phyloP scores from a whole-genome alignment of 129 eudicot species.

The Silybum marianum region DNA sequence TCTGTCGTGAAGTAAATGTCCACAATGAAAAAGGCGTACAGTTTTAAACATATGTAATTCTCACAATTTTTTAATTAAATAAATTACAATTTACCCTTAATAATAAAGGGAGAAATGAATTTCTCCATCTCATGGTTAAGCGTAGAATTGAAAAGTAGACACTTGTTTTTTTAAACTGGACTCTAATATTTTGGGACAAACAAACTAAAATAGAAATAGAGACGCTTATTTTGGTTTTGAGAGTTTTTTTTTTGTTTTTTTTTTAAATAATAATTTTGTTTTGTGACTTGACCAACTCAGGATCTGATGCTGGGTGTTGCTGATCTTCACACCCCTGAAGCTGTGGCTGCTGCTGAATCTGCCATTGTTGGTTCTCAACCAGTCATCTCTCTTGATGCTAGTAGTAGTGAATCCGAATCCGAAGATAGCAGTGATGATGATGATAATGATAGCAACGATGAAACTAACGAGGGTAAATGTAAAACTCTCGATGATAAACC shows the following conservation, averaged over 20 bases:
- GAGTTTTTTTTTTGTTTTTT: too few relatives aligned
- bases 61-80: too few relatives aligned
- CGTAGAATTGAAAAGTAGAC: background rate
- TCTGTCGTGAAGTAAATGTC: too few relatives aligned
- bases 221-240: background rate
- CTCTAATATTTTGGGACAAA: background rate
- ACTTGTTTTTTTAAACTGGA: background rate
- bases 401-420: conserved; percentile 31
- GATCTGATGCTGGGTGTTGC: conserved; percentile 93
- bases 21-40: too few relatives aligned
- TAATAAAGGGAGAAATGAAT: too few relatives aligned
- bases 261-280: too few relatives aligned
- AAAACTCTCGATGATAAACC: conserved; percentile 31
- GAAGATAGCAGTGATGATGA: conserved; percentile 55
- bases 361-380: conserved; percentile 67
- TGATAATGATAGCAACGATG: conserved; percentile 13
- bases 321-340: conserved; percentile 90
- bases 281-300: conserved; percentile 25
- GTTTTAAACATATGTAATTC: too few relatives aligned
- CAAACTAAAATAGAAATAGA: background rate
- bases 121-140: too few relatives aligned
- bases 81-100: too few relatives aligned
- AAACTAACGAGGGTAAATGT: conserved; percentile 6
- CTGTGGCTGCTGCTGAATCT: conserved; percentile 90
- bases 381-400: conserved; percentile 29